Conservation (phyloP, 257 asterid genomes). For the Fraxinus americana region DNA sequence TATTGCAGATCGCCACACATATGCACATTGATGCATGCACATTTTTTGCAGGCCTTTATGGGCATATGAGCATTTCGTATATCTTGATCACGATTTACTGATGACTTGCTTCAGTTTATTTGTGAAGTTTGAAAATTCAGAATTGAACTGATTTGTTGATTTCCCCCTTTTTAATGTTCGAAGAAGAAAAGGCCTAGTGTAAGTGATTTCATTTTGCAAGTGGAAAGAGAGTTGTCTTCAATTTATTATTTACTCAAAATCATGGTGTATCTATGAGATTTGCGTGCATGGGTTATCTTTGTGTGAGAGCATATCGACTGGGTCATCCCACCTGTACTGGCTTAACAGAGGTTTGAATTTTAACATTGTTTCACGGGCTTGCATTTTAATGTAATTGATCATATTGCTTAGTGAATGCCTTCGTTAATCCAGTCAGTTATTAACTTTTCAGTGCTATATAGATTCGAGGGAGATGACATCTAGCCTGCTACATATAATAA, state of each 20-base stretch:
- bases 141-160: background rate
- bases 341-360: background rate
- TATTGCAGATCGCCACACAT: conserved; percentile 1
- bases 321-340: background rate
- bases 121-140: background rate
- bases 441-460: background rate
- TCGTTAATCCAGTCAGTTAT: background rate
- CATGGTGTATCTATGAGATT: background rate
- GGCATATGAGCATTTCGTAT: background rate
- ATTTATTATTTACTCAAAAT: background rate
- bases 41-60: background rate
- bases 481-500: background rate
- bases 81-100: background rate
- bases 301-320: background rate
- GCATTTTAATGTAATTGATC: background rate
- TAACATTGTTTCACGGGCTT: background rate
- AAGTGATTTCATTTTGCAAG: background rate
- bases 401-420: background rate
- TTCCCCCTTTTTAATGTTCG: background rate
- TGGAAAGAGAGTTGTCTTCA: background rate
- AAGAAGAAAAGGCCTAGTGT: background rate
- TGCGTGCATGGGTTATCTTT: background rate
- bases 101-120: background rate
- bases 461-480: background rate
- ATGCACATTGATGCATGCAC: conserved; percentile 24